phyloP scores from a whole-genome alignment of 1,139 yeast species.

The Suhomyces taliae region DNA sequence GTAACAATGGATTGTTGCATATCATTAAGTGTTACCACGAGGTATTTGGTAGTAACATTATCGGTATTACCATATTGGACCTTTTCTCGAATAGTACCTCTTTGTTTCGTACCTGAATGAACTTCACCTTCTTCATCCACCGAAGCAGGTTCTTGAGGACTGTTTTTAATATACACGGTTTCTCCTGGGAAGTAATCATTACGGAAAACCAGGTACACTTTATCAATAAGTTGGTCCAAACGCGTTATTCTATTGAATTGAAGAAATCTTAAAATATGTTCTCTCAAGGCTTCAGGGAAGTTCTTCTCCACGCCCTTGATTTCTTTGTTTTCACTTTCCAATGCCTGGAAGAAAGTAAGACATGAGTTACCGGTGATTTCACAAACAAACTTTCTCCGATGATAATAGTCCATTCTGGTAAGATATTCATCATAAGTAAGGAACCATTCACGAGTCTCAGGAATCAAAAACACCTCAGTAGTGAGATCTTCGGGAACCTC shows the following conservation, averaged over 20 bases:
- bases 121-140: slow-evolving; percentile 10
- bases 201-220: slow-evolving; percentile 71
- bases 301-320: slow-evolving; percentile 70
- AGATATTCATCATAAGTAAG: slow-evolving; percentile 72
- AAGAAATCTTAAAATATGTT: slow-evolving; percentile 80
- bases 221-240: slow-evolving; percentile 83
- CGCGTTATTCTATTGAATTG: slow-evolving; percentile 86
- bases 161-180: slow-evolving; percentile 56
- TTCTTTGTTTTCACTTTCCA: slow-evolving; percentile 69
- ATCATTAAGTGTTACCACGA: slow-evolving; percentile 57
- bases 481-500: slow-evolving; percentile 52
- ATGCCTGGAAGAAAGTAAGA: slow-evolving; percentile 86
- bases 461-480: slow-evolving; percentile 72
- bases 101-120: slow-evolving; percentile 25
- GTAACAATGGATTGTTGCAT: slow-evolving; percentile 67
- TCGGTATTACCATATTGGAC: slow-evolving; percentile 58
- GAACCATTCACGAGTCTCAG: slow-evolving; percentile 89
- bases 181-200: slow-evolving; percentile 93
- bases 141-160: background rate
- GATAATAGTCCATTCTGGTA: slow-evolving; percentile 66
- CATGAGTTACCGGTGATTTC: slow-evolving; percentile 95
- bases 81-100: slow-evolving; percentile 46
- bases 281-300: slow-evolving; percentile 90
- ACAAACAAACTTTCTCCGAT: slow-evolving; percentile 80
- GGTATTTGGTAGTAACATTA: slow-evolving; percentile 56